phyloP scores from a whole-genome alignment of 768 basidiomycete species.

The Trametes maxima region DNA sequence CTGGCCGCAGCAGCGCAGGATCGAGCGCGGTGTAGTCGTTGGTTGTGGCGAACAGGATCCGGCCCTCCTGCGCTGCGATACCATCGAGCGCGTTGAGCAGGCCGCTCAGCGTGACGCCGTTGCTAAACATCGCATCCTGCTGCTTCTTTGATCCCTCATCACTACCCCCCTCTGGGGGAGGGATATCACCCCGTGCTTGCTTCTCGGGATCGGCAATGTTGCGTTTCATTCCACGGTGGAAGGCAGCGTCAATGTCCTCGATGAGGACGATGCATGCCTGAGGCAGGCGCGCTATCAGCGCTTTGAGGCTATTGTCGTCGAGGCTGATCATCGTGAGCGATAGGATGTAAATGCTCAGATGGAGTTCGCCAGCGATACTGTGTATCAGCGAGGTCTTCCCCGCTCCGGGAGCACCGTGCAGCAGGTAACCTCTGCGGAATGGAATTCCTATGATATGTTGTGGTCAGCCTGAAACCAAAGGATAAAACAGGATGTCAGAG shows the following conservation, averaged over 20 bases:
- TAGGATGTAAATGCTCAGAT: slow-evolving; percentile 71
- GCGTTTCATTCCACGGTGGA: slow-evolving; percentile 44
- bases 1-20: slow-evolving; percentile 37
- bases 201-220: slow-evolving; percentile 17
- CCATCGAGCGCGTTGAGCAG: slow-evolving; percentile 80
- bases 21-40: slow-evolving; percentile 35
- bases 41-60: slow-evolving; percentile 37
- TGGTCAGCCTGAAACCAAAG: not conserved
- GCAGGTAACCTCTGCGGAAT: slow-evolving; percentile 78
- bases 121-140: slow-evolving; percentile 26
- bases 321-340: slow-evolving; percentile 64
- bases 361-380: slow-evolving; percentile 75
- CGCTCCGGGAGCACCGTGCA: slow-evolving; percentile 75
- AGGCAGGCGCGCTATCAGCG: slow-evolving; percentile 66
- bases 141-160: slow-evolving; percentile 29
- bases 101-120: slow-evolving; percentile 65
- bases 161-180: slow-evolving; percentile 23
- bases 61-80: slow-evolving; percentile 37
- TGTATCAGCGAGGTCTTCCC: slow-evolving; percentile 83
- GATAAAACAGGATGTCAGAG: not conserved
- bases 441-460: slow-evolving; percentile 51
- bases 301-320: slow-evolving; percentile 60
- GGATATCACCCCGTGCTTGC: slow-evolving; percentile 28
- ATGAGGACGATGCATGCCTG: slow-evolving; percentile 74
- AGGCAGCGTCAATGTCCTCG: slow-evolving; percentile 85